A percentile compares a stretch with the other conserved stretches of the same genome.
Evolutionary conservation across 2,329 filamentous ascomycete genomes (phyloP).

Genomic region (Mollisia scopiformis): DNA sequence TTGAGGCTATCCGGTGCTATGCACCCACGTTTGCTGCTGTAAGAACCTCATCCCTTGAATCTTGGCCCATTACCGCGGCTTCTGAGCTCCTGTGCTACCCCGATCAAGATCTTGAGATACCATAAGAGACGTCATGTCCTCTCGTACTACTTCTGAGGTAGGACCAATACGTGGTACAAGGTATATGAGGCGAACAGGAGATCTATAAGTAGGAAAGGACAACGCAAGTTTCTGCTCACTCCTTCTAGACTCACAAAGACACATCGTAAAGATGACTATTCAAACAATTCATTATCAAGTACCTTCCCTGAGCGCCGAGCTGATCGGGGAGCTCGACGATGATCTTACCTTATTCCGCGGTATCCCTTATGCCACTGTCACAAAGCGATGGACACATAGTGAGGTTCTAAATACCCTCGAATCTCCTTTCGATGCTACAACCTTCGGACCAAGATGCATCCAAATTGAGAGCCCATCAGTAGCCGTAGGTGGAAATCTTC

Average conservation of each 20-base stretch:
- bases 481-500: neutral
- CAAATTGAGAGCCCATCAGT: neutral
- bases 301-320: slow-evolving; percentile 6
- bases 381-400: slow-evolving; percentile 15
- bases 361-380: slow-evolving; percentile 14
- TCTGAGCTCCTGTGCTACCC: neutral
- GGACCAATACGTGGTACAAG: too few relatives aligned
- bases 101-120: neutral
- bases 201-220: too few relatives aligned
- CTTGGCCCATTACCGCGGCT: too few relatives aligned
- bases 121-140: too few relatives aligned
- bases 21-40: too few relatives aligned
- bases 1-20: too few relatives aligned
- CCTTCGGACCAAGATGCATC: slow-evolving; percentile 11
- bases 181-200: too few relatives aligned
- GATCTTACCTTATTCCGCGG: slow-evolving; percentile 13
- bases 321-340: slow-evolving; percentile 11
- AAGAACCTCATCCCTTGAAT: too few relatives aligned
- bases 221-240: too few relatives aligned
- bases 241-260: too few relatives aligned
- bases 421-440: slow-evolving; percentile 17
- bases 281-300: slow-evolving; percentile 1
- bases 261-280: neutral
- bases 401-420: slow-evolving; percentile 1
- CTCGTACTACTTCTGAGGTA: too few relatives aligned